Conservation (phyloP, 225 moss, liverwort and hornwort species). For the Physcomitrium patens region DNA sequence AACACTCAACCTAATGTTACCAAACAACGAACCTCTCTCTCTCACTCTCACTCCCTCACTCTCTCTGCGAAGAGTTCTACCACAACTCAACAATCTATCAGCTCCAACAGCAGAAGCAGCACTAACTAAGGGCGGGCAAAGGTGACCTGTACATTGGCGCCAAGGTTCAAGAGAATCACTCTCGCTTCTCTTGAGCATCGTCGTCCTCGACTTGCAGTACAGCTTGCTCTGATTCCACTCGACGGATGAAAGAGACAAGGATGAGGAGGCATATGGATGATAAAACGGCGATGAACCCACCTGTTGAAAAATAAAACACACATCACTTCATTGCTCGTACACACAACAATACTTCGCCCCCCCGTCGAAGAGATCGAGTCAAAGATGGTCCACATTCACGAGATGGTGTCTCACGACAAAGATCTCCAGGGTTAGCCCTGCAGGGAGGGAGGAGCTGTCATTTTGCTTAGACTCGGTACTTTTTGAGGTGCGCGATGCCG, state of each 20-base stretch:
- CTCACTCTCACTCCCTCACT: too few species aligned
- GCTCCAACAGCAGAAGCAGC: conserved; percentile 21
- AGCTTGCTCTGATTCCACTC: background rate
- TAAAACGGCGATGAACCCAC: background rate
- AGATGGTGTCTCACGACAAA: too few species aligned
- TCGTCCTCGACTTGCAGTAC: background rate
- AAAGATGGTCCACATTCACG: too few species aligned
- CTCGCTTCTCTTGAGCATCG: background rate
- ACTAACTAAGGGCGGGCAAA: background rate
- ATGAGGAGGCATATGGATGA: background rate
- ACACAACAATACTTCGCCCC: too few species aligned
- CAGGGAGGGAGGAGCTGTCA: too few species aligned
- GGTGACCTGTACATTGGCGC: conserved; percentile 25
- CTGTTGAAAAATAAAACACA: too few species aligned
- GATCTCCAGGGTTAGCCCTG: too few species aligned
- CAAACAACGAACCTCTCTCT: background rate
- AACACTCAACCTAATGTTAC: conserved; percentile 11
- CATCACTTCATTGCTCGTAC: too few species aligned
- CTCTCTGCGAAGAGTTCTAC: background rate
- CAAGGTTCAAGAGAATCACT: conserved; percentile 19
- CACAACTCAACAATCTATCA: background rate
- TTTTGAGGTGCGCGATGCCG: too few species aligned
- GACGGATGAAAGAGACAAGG: conserved; percentile 29
- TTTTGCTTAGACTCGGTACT: too few species aligned
- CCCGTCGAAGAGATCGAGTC: too few species aligned